Evolutionary conservation across 768 basidiomycete genomes (phyloP).

Genomic region (Hericium rajendrae): DNA sequence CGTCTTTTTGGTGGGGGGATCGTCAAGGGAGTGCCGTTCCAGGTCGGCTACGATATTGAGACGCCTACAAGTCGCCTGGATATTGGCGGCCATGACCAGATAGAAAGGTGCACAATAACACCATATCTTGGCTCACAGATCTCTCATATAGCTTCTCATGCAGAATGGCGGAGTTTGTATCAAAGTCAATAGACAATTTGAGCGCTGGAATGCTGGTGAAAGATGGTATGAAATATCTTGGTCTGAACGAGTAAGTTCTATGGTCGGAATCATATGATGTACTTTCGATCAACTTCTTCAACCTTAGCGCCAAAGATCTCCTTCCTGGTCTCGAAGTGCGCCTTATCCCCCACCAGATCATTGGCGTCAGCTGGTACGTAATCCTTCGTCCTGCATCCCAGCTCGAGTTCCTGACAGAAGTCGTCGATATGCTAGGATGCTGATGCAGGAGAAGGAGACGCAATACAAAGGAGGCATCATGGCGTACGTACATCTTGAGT

Average conservation of each 20-base stretch:
- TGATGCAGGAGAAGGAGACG: slow-evolving; percentile 43
- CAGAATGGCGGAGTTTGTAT: slow-evolving; percentile 57
- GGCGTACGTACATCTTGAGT: slow-evolving; percentile 30
- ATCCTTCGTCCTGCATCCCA: neutral
- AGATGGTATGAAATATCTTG: slow-evolving; percentile 42
- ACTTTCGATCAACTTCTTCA: slow-evolving; percentile 1
- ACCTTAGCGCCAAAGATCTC: slow-evolving; percentile 37
- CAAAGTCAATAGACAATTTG: slow-evolving; percentile 46
- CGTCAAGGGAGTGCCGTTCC: slow-evolving; percentile 23
- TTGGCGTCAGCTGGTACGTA: slow-evolving; percentile 59
- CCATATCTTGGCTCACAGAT: neutral
- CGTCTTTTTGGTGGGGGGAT: neutral
- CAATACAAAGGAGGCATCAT: slow-evolving; percentile 53
- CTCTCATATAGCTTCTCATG: neutral
- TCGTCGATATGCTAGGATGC: slow-evolving; percentile 30
- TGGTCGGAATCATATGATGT: neutral
- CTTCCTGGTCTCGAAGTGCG: slow-evolving; percentile 63
- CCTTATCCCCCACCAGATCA: slow-evolving; percentile 63
- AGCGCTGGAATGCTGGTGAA: slow-evolving; percentile 43
- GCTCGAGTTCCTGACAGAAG: neutral
- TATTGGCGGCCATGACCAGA: slow-evolving; percentile 49
- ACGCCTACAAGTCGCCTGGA: slow-evolving; percentile 42
- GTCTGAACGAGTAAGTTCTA: slow-evolving; percentile 35
- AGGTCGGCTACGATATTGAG: slow-evolving; percentile 40
- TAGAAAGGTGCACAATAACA: slow-evolving; percentile 29